A percentile compares a stretch with the other conserved stretches of the same genome.
These are phyloP conservation scores for Papiliotrema nemorosa DNA, from an alignment of 1,284 basidiomycete species.

Conservation along the genomic window DNA sequence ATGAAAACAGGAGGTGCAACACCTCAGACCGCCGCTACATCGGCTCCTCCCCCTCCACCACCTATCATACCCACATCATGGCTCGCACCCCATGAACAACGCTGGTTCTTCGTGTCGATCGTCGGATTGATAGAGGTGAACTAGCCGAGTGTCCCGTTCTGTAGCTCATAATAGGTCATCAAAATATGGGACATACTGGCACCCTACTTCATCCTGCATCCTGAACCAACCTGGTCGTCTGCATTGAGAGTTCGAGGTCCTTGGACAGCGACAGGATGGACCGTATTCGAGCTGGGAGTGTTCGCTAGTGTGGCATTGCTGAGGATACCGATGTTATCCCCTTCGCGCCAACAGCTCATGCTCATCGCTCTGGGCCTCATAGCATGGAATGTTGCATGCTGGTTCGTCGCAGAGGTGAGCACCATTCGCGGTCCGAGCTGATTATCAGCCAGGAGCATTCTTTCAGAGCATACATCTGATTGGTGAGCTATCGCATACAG, in stretches of 20 bases:
- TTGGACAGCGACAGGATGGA: conserved; percentile 29
- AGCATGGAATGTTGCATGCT: conserved; percentile 31
- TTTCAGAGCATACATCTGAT: conserved; percentile 31
- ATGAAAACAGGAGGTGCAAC: neutral
- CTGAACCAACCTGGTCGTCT: conserved; percentile 34
- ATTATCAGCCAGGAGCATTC: conserved; percentile 24
- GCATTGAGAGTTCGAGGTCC: conserved; percentile 26
- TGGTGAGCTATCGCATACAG: conserved; percentile 14
- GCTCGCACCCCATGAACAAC: conserved; percentile 41
- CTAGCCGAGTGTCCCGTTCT: neutral
- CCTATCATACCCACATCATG: conserved; percentile 42
- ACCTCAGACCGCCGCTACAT: neutral
- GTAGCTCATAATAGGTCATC: conserved; percentile 21
- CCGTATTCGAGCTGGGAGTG: conserved; percentile 20
- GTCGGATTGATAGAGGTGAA: conserved; percentile 42
- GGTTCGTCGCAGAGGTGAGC: conserved; percentile 39
- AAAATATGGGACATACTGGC: conserved; percentile 46
- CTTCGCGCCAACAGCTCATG: conserved; percentile 18
- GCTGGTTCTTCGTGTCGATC: conserved; percentile 32
- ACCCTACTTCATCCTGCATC: conserved; percentile 27
- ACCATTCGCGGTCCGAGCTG: neutral
- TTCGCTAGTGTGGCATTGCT: conserved; percentile 26
- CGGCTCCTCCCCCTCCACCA: conserved; percentile 20
- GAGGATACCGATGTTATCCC: conserved; percentile 39
- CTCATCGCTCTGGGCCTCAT: conserved; percentile 15